Percentiles rank a stretch among this genome's conserved stretches.
These are phyloP conservation scores for Chernovozyma sophiae-reginae DNA, from an alignment of 1,139 yeast species.

Conservation along the genomic window DNA sequence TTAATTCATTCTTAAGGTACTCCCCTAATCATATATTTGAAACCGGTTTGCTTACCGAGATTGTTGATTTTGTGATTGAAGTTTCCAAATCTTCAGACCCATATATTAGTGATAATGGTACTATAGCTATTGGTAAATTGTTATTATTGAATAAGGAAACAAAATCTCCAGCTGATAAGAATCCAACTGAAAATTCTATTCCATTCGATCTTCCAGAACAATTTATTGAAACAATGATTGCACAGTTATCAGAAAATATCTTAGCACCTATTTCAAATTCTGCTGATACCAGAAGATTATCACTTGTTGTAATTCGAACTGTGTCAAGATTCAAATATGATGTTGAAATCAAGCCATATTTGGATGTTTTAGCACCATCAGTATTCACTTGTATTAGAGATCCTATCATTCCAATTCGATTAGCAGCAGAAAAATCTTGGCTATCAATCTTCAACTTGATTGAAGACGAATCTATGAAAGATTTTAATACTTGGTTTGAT, in stretches of 20 bases:
- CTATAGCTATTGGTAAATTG: conserved; percentile 80
- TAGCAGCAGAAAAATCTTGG: conserved; percentile 93
- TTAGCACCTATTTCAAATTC: conserved; percentile 58
- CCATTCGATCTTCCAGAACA: conserved; percentile 36
- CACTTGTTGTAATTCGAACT: conserved; percentile 74
- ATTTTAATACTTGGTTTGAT: conserved; percentile 60
- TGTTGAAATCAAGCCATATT: conserved; percentile 44
- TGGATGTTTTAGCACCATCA: conserved; percentile 62
- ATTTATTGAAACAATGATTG: conserved; percentile 30
- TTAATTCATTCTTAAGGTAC: conserved; percentile 77
- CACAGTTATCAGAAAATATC: conserved; percentile 48
- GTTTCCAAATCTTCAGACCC: conserved; percentile 45
- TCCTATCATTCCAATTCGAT: conserved; percentile 78
- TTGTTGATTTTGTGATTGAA: conserved; percentile 43
- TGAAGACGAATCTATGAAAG: conserved; percentile 57
- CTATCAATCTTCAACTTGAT: conserved; percentile 68
- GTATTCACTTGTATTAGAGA: conserved; percentile 84
- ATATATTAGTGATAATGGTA: conserved; percentile 75
- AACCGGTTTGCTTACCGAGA: conserved; percentile 44
- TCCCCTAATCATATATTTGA: conserved; percentile 61
- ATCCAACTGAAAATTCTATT: conserved; percentile 5
- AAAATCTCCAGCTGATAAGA: conserved; percentile 32
- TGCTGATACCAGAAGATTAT: conserved; percentile 73
- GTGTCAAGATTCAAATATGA: conserved; percentile 59
- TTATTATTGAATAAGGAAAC: conserved; percentile 47